Conservation (phyloP, 352 stramenopile genomes). For the Phytopythium cucurbitacearum region DNA sequence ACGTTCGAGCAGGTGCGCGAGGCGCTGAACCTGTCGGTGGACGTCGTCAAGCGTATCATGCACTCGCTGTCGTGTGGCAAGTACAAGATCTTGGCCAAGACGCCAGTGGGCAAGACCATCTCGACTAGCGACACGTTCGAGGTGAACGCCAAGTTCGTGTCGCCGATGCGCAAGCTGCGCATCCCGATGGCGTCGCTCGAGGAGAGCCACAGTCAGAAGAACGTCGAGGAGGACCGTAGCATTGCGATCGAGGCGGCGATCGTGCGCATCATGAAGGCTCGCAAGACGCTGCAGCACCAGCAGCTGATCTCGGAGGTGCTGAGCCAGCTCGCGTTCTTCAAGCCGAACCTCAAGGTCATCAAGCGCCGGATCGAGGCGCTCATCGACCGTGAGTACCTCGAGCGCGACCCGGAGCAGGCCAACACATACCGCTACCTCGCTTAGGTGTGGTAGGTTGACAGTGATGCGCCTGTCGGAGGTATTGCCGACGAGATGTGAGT, state of each 20-base stretch:
- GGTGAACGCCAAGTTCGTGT: slow-evolving; percentile 94
- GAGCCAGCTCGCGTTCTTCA: slow-evolving; percentile 97
- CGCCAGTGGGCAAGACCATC: slow-evolving; percentile 93
- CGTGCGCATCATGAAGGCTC: slow-evolving; percentile 99
- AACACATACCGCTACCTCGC: slow-evolving; percentile 96
- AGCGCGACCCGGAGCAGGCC: slow-evolving; percentile 93
- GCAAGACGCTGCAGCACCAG: slow-evolving; percentile 97
- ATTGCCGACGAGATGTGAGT: too few relatives aligned
- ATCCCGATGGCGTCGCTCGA: slow-evolving; percentile 99
- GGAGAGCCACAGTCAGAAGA: slow-evolving; percentile 97
- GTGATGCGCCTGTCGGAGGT: too few relatives aligned
- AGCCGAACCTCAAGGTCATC: slow-evolving; percentile 96
- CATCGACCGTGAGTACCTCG: slow-evolving; percentile 98
- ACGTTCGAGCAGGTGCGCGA: slow-evolving; percentile 91
- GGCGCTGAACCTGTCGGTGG: slow-evolving; percentile 93
- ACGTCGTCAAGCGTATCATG: slow-evolving; percentile 97
- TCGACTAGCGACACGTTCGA: slow-evolving; percentile 92
- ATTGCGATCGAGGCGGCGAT: slow-evolving; percentile 99
- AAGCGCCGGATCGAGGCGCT: slow-evolving; percentile 97
- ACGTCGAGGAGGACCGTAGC: slow-evolving; percentile 94
- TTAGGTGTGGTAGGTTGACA: slow-evolving; percentile 25
- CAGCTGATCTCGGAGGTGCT: slow-evolving; percentile 98
- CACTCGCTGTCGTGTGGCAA: slow-evolving; percentile 98
- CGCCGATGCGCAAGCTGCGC: slow-evolving; percentile 96
- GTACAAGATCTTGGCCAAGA: slow-evolving; percentile 97